phyloP scores from a whole-genome alignment of 2,329 filamentous ascomycete genomes.

The Beauveria sp. region DNA sequence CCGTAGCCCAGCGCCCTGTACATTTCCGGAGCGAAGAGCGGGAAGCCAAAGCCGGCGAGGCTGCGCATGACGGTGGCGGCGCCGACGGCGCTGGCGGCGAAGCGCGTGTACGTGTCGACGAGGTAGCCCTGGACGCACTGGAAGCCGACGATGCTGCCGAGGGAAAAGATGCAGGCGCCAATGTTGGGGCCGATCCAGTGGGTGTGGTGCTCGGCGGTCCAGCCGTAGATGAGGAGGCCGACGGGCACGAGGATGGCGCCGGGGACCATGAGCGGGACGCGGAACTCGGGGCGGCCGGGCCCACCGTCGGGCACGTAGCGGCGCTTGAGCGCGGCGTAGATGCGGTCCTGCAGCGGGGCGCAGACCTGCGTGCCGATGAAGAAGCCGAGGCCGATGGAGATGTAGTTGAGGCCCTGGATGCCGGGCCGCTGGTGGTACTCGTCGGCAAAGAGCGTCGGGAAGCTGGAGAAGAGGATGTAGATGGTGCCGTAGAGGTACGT shows the following conservation, averaged over 20 bases:
- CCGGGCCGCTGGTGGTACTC: slow-evolving; percentile 50
- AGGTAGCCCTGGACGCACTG: slow-evolving; percentile 40
- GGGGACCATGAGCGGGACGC: slow-evolving; percentile 34
- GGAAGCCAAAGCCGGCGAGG: slow-evolving; percentile 44
- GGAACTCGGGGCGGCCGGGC: slow-evolving; percentile 33
- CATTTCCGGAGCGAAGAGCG: slow-evolving; percentile 41
- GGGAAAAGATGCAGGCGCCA: slow-evolving; percentile 31
- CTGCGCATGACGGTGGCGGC: slow-evolving; percentile 38
- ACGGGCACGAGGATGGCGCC: slow-evolving; percentile 32
- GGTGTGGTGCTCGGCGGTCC: slow-evolving; percentile 33
- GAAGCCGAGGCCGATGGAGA: slow-evolving; percentile 23
- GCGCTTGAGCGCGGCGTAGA: slow-evolving; percentile 36
- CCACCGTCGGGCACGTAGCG: slow-evolving; percentile 28
- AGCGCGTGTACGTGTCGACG: slow-evolving; percentile 39
- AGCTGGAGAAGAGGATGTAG: slow-evolving; percentile 44
- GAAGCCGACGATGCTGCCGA: slow-evolving; percentile 33
- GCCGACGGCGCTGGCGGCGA: slow-evolving; percentile 37
- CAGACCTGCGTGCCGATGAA: slow-evolving; percentile 28
- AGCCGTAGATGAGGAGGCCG: slow-evolving; percentile 40
- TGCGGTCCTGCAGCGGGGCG: slow-evolving; percentile 37
- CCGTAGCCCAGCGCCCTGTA: slow-evolving; percentile 36
- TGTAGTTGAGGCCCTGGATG: slow-evolving; percentile 29
- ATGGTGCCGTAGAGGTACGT: slow-evolving; percentile 56
- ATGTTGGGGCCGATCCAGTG: slow-evolving; percentile 41
- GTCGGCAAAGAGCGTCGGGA: slow-evolving; percentile 49